These are phyloP conservation scores for Mycena polygramma DNA, from an alignment of 768 basidiomycete species.

Conservation along the genomic window DNA sequence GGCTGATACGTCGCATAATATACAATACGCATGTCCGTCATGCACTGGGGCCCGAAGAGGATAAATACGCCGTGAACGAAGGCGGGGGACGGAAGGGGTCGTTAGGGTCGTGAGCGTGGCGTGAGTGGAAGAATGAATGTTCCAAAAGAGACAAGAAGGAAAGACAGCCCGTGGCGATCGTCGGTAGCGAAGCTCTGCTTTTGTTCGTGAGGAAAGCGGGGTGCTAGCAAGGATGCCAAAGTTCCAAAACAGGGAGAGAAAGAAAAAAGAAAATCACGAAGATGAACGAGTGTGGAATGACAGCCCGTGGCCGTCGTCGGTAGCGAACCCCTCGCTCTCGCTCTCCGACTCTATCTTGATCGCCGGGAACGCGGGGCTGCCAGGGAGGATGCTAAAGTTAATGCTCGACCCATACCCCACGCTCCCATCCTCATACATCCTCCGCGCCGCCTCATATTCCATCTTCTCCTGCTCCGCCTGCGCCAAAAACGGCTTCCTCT, in stretches of 20 bases:
- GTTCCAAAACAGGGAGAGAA: neutral
- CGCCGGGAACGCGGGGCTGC: slow-evolving; percentile 73
- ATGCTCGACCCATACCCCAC: slow-evolving; percentile 77
- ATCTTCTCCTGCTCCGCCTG: slow-evolving; percentile 97
- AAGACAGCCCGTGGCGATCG: too few species aligned
- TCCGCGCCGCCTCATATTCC: slow-evolving; percentile 88
- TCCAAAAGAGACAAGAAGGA: too few species aligned
- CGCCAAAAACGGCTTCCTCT: slow-evolving; percentile 94
- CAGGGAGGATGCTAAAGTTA: slow-evolving; percentile 86
- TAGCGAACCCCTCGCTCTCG: slow-evolving; percentile 73
- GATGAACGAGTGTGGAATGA: slow-evolving; percentile 45
- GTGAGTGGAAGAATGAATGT: neutral
- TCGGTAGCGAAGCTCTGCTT: too few species aligned
- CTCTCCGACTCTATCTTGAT: slow-evolving; percentile 77
- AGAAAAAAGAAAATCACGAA: slow-evolving; percentile 1
- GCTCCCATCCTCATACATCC: slow-evolving; percentile 89
- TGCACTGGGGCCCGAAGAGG: slow-evolving; percentile 42
- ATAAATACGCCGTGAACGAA: slow-evolving; percentile 46
- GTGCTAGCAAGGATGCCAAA: too few species aligned
- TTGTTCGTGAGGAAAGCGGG: too few species aligned
- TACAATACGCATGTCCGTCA: slow-evolving; percentile 17
- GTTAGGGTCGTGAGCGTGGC: slow-evolving; percentile 41
- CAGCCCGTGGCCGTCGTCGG: slow-evolving; percentile 54
- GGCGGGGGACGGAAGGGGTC: slow-evolving; percentile 42
- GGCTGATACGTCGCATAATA: slow-evolving; percentile 26